Evolutionary conservation across 352 stramenopile genomes (phyloP), one percentile per base, ranked within the genome.

Genomic region (Globisporangium polare): DNA sequence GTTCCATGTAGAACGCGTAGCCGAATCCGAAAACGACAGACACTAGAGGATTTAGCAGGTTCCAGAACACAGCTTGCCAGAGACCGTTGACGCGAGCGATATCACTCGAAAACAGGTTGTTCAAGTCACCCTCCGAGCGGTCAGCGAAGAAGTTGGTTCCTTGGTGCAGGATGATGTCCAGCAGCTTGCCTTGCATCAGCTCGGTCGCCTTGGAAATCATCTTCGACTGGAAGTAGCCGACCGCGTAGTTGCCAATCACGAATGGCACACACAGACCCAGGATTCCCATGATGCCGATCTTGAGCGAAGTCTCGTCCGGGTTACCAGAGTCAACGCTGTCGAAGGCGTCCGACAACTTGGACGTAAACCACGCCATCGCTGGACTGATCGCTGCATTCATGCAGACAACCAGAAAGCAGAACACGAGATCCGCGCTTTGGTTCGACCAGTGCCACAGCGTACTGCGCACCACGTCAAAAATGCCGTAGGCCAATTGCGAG

Each of bases 201-300:
- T 93, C 83, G 1, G 84, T 94, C 18, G 87, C 87, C 68, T 94
- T 95, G 27, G 84, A 85, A 57, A 95, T 95, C 87, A 95, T 95
- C 54, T 95, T 95, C 55, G 83, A 92, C 71, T 95, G 87, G 72
- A 95, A 95, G 65, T 91, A 94, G 43, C 87, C 87, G 35, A 95
- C 85, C 2, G 80, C 74, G 65, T 93, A 93, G 69, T 95, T 79
- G n/a, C 84, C 87, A 26, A 95, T 69, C 41, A 92, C 84, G 60
- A 94, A 95, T 18, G 87, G 87, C 24, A 95, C 79, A 50, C 79
- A 92, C 10, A 95, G 65, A 0, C 76, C 80, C 41, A 95, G 60
- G 26, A 92, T 78, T 10, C 84, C 87, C 12, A 92, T 66, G 37
- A 95, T 78, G n/a, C 83, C 87, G 15, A 92, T 61, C 50, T 83